Conservation (phyloP, 768 basidiomycete species). For the Austroboletus festivus region DNA sequence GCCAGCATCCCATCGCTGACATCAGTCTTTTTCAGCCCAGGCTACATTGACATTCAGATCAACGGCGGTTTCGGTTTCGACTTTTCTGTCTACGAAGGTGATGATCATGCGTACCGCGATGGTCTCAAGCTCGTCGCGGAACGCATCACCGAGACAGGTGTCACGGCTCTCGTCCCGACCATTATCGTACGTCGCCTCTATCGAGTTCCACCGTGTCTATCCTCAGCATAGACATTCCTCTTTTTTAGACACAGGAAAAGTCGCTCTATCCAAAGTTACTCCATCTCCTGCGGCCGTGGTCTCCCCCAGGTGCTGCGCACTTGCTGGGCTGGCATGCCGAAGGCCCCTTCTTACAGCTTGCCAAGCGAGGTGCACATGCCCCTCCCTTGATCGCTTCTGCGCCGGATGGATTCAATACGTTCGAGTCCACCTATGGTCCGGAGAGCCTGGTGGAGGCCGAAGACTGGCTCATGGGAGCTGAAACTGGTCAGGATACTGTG, state of each 20-base stretch:
- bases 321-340: conserved; percentile 89
- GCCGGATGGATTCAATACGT: conserved; percentile 57
- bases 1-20: neutral
- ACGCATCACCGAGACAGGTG: conserved; percentile 81
- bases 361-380: conserved; percentile 84
- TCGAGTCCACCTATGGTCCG: conserved; percentile 72
- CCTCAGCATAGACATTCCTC: neutral
- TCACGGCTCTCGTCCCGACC: conserved; percentile 72
- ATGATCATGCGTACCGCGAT: conserved; percentile 62
- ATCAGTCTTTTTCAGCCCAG: conserved; percentile 53
- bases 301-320: conserved; percentile 60
- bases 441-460: conserved; percentile 60
- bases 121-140: conserved; percentile 71
- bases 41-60: conserved; percentile 84
- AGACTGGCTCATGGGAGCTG: conserved; percentile 61
- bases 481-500: conserved; percentile 26
- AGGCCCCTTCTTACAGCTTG: conserved; percentile 80
- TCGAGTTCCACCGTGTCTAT: neutral
- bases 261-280: conserved; percentile 71
- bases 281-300: conserved; percentile 63
- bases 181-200: conserved; percentile 54
- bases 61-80: conserved; percentile 89
- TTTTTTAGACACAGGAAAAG: conserved; percentile 68
- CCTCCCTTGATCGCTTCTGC: conserved; percentile 62
- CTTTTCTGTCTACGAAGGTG: conserved; percentile 76